phyloP scores from a whole-genome alignment of 2,329 filamentous ascomycete species.

The Alternaria triticimaculans region DNA sequence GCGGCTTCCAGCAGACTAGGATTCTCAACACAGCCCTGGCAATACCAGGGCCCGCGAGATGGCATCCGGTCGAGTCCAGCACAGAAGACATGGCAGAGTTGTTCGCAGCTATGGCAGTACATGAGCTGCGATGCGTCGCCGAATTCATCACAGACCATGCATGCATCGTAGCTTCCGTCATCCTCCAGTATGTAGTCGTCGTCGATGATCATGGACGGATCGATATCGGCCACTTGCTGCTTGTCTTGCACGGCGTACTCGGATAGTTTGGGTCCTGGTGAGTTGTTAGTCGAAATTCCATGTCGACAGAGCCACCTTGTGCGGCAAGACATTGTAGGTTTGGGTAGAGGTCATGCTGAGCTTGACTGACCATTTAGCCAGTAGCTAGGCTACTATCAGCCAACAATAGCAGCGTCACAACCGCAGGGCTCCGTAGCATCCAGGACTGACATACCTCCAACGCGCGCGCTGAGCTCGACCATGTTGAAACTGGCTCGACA shows the following conservation, averaged over 20 bases:
- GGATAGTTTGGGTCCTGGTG: slow-evolving; percentile 61
- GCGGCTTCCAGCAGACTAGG: slow-evolving; percentile 48
- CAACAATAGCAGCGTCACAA: slow-evolving; percentile 24
- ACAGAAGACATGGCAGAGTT: slow-evolving; percentile 90
- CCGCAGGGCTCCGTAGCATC: slow-evolving; percentile 22
- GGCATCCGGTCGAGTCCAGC: slow-evolving; percentile 81
- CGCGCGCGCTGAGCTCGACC: slow-evolving; percentile 80
- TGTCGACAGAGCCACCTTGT: slow-evolving; percentile 2
- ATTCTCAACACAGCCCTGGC: slow-evolving; percentile 73
- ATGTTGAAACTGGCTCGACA: slow-evolving; percentile 91
- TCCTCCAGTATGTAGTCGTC: slow-evolving; percentile 65
- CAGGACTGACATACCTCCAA: slow-evolving; percentile 69
- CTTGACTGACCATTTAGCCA: slow-evolving; percentile 42
- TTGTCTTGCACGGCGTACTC: slow-evolving; percentile 77
- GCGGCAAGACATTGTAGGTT: slow-evolving; percentile 9
- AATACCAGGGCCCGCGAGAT: slow-evolving; percentile 80
- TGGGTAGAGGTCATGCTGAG: slow-evolving; percentile 30
- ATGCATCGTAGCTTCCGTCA: slow-evolving; percentile 64
- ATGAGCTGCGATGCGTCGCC: slow-evolving; percentile 86
- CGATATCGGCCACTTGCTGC: slow-evolving; percentile 88
- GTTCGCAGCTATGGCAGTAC: slow-evolving; percentile 90
- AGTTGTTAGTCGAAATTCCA: slow-evolving; percentile 18
- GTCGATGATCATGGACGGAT: slow-evolving; percentile 79
- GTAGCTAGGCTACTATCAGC: slow-evolving; percentile 24
- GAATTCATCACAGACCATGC: slow-evolving; percentile 80